A percentile compares a stretch with the other conserved stretches of the same genome.
phyloP scores from a whole-genome alignment of 2,329 filamentous ascomycete species.

The Aspergillus quadricinctus region DNA sequence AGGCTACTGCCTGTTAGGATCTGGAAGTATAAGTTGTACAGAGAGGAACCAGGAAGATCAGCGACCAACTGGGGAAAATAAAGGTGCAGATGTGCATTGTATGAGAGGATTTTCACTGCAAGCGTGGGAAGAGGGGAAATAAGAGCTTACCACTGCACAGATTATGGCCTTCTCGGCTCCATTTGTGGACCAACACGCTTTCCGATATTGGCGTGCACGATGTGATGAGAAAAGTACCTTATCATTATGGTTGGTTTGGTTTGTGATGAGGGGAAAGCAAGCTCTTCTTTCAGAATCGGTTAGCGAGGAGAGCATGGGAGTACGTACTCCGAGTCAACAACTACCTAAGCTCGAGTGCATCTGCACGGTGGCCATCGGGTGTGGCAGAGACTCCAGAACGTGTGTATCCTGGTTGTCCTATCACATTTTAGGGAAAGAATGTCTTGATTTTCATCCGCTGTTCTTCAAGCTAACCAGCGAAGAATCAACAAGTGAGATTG shows the following conservation, averaged over 20 bases:
- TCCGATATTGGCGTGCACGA: not conserved
- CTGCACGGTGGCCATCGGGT: not conserved
- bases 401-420: not conserved
- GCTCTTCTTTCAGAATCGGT: not conserved
- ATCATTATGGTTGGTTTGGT: not conserved
- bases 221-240: not conserved
- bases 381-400: not conserved
- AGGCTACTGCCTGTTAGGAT: not conserved
- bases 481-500: not conserved
- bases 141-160: not conserved
- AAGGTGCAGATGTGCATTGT: not conserved
- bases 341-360: not conserved
- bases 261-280: not conserved
- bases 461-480: not conserved
- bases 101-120: not conserved
- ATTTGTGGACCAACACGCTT: not conserved
- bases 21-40: not conserved
- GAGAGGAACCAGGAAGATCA: not conserved
- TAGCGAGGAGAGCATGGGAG: not conserved
- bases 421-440: not conserved
- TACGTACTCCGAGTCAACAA: not conserved
- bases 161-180: not conserved
- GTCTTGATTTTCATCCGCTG: not conserved
- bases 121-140: not conserved
- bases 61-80: not conserved